Evolutionary conservation across 768 basidiomycete genomes (phyloP).

Genomic region (Tubosaeta brunneosetosa): DNA sequence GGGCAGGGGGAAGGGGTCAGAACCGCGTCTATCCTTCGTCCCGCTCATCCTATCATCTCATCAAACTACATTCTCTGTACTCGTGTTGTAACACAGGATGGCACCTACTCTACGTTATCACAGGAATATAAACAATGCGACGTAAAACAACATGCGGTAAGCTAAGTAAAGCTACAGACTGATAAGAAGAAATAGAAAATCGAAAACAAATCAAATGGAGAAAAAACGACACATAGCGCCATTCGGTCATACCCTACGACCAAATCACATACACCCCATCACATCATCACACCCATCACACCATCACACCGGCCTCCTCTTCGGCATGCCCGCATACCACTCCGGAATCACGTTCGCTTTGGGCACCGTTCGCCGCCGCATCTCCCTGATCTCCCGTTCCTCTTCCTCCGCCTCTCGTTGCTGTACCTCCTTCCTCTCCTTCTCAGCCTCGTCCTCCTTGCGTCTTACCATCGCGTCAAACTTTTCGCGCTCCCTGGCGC

Average conservation of each 20-base stretch:
- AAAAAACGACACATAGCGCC: constrained; percentile 1
- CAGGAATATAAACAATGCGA: neutral
- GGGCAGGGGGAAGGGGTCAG: neutral
- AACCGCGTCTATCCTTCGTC: neutral
- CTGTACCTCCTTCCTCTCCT: constrained; percentile 43
- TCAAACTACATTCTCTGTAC: neutral
- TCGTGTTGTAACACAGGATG: neutral
- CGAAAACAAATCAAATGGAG: constrained; percentile 2
- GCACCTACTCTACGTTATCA: neutral
- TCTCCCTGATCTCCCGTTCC: constrained; percentile 54
- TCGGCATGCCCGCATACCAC: constrained; percentile 72
- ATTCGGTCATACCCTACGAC: constrained; percentile 7
- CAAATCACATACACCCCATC: constrained; percentile 8
- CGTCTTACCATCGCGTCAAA: constrained; percentile 57
- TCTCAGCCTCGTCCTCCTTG: constrained; percentile 51
- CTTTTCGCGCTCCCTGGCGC: constrained; percentile 57
- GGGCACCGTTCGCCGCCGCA: constrained; percentile 59
- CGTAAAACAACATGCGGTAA: constrained; percentile 14
- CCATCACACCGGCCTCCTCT: constrained; percentile 35
- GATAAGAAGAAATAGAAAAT: neutral
- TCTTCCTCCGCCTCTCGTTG: constrained; percentile 50
- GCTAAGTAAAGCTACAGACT: constrained; percentile 13
- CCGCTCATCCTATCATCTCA: neutral
- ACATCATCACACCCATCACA: constrained; percentile 9
- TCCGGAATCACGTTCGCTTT: constrained; percentile 69